Base-by-base conservation (phyloP, 2,329 filamentous ascomycete species). In the Aureobasidium leucospermi region DNA sequence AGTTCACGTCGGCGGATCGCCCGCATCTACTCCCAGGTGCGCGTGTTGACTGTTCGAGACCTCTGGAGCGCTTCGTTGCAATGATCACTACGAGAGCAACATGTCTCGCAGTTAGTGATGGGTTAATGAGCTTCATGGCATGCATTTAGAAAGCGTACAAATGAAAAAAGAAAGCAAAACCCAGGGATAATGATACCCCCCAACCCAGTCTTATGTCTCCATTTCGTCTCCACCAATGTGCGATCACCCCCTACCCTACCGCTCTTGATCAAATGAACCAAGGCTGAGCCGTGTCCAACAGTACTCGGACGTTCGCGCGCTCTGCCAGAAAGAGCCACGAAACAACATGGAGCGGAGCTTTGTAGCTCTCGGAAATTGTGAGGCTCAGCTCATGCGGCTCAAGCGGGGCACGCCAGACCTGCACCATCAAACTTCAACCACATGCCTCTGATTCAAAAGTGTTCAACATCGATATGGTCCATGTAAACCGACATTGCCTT, bases 91-190 rank as follows among this genome's bases (percentile, higher is more conserved):
- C 15, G 23, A 53, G 19, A 53, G 58, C 29, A 29, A 42, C 41
- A 59, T 32, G 58, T 46, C 41, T 41, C 23, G 48, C 48, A 59
- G 47, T 52, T 10, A 41, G 34, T 59, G 38, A 59, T 59, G 58
- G 58, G 58, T 52, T 59, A 59, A 59, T 53, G 58, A 59, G 58
- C 48, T 52, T 52, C 39, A 59, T 59, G 58, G 34, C 31, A 59
- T 52, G 58, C 58, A 59, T 52, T 59, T 53, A 52, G 45, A 59
- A 53, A 59, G 58, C 58, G 58, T 53, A 59, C 31, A 59, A 59
- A 52, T 39, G 39, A 53, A 52, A 46, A 59, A 59, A 59, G 31
- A 51, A 51, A 39, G 34, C 42, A 47, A 58, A 58, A 58, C 42
- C 55, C 55, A 43, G 55, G 55, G 55, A 48, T 47, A 48, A 47